Evolutionary conservation across 2,329 filamentous ascomycete genomes (phyloP).

Genomic region (Fusarium floridanum): DNA sequence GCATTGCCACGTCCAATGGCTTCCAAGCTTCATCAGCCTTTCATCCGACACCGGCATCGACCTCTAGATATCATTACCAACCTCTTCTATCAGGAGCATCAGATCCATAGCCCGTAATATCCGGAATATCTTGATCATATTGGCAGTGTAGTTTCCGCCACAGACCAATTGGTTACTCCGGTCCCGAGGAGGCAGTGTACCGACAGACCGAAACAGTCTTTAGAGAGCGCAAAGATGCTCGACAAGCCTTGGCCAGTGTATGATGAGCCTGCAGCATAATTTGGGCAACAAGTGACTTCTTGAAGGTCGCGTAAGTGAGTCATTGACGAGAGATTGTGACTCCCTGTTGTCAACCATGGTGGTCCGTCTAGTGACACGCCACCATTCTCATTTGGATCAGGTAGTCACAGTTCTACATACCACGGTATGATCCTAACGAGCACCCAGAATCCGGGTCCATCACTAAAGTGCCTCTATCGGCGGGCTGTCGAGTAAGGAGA

Average conservation of each 20-base stretch:
- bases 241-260: conserved; percentile 26
- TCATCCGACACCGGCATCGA: conserved; percentile 6
- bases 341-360: conserved; percentile 31
- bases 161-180: conserved; percentile 32
- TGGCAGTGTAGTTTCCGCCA: conserved; percentile 30
- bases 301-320: conserved; percentile 28
- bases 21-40: not conserved
- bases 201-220: conserved; percentile 21
- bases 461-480: not conserved
- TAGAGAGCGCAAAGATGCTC: conserved; percentile 35
- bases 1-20: not conserved
- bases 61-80: not conserved
- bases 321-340: conserved; percentile 20
- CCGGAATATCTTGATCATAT: conserved; percentile 18
- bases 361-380: conserved; percentile 33
- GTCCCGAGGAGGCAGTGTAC: conserved; percentile 13
- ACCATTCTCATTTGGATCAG: conserved; percentile 33
- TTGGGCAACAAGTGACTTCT: not conserved
- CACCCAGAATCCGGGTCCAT: conserved; percentile 6
- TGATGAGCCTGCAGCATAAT: not conserved
- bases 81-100: not conserved
- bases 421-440: conserved; percentile 38
- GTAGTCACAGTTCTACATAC: conserved; percentile 43
- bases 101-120: not conserved
- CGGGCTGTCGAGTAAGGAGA: not conserved